Conservation (phyloP, 2,329 filamentous ascomycete species). For the Berkeleyomyces basicola region DNA sequence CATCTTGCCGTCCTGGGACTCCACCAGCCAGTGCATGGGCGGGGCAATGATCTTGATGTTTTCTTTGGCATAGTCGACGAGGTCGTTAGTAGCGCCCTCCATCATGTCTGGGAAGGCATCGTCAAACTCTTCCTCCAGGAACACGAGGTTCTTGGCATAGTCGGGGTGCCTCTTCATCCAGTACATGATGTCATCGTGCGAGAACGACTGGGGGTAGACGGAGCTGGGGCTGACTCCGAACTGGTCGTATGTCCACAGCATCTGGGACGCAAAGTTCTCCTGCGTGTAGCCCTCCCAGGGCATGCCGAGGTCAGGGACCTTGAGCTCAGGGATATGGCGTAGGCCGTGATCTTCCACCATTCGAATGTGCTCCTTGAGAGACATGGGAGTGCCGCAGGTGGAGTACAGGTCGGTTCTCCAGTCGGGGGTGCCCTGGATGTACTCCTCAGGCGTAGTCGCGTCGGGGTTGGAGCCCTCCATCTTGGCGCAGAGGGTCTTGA, state of each 20-base stretch:
- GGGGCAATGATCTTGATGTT: constrained; percentile 49
- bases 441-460: constrained; percentile 40
- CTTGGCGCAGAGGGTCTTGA: constrained; percentile 50
- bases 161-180: constrained; percentile 46
- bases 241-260: constrained; percentile 42
- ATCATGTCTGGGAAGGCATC: constrained; percentile 37
- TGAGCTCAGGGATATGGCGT: constrained; percentile 50
- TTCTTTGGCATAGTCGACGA: constrained; percentile 36
- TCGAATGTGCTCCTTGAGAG: constrained; percentile 44
- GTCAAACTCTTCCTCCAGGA: constrained; percentile 38
- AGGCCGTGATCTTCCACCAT: constrained; percentile 41
- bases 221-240: constrained; percentile 35
- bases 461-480: constrained; percentile 48
- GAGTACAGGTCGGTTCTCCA: constrained; percentile 52
- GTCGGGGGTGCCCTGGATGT: constrained; percentile 38
- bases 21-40: constrained; percentile 44
- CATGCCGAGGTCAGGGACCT: constrained; percentile 53
- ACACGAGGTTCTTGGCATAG: constrained; percentile 45
- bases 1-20: constrained; percentile 34
- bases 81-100: constrained; percentile 35
- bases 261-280: constrained; percentile 44
- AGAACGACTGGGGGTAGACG: constrained; percentile 49
- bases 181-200: constrained; percentile 46
- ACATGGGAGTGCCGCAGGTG: constrained; percentile 44
- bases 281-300: constrained; percentile 53